phyloP scores from a whole-genome alignment of 768 basidiomycete genomes.

The Agaricus sinodeliciosus region DNA sequence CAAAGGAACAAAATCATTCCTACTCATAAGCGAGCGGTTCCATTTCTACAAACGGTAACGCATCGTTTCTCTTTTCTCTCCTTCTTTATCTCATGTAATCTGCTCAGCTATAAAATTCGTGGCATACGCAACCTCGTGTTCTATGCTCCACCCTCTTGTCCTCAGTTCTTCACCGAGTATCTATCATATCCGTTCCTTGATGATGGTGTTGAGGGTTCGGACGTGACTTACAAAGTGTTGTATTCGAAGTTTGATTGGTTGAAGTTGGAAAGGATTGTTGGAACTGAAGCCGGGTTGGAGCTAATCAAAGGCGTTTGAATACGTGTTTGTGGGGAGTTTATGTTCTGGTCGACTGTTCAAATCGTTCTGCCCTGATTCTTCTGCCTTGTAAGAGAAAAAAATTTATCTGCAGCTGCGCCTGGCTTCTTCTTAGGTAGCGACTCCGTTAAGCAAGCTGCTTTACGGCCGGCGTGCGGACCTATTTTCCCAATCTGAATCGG shows the following conservation, averaged over 20 bases:
- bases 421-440: no score
- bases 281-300: constrained; percentile 38
- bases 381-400: no score
- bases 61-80: constrained; percentile 11
- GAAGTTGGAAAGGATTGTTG: constrained; percentile 78
- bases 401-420: no score
- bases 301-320: constrained; percentile 28
- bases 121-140: constrained; percentile 92
- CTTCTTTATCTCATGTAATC: neutral
- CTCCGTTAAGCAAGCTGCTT: no score
- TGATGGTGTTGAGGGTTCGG: constrained; percentile 77
- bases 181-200: constrained; percentile 88
- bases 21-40: constrained; percentile 95
- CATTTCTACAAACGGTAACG: constrained; percentile 86
- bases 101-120: constrained; percentile 77
- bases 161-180: constrained; percentile 88
- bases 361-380: no score
- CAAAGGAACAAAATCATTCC: constrained; percentile 75
- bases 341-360: no score
- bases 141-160: constrained; percentile 87
- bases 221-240: constrained; percentile 74
- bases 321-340: no score
- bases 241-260: constrained; percentile 91
- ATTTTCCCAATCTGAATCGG: no score
- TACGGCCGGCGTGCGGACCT: no score